These are phyloP conservation scores for Suillus discolor DNA, from an alignment of 768 basidiomycete genomes.

Conservation along the genomic window DNA sequence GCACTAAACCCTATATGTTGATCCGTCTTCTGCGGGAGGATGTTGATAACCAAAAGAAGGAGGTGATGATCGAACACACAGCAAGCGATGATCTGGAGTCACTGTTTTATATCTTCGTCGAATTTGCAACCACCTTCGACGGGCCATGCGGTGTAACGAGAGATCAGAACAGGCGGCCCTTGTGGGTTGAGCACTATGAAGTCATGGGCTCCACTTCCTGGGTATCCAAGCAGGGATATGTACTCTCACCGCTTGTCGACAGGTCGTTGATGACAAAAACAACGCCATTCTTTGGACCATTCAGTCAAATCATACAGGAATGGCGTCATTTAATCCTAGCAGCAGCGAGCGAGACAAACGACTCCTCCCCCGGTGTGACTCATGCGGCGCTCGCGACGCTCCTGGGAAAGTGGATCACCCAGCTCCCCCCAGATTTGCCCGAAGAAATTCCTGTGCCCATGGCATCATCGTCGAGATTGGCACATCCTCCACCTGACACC, in stretches of 20 bases:
- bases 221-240: neutral
- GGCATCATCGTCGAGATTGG: neutral
- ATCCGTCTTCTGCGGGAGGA: neutral
- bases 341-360: neutral
- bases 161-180: neutral
- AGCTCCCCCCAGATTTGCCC: neutral
- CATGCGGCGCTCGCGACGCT: neutral
- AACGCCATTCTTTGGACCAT: neutral
- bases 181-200: neutral
- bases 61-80: neutral
- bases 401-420: neutral
- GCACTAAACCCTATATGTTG: neutral
- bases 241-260: neutral
- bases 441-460: neutral
- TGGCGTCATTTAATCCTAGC: neutral
- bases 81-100: neutral
- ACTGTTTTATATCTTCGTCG: neutral
- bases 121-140: neutral
- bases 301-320: neutral
- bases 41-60: neutral
- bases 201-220: neutral
- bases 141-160: neutral
- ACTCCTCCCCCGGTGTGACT: neutral
- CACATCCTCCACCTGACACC: neutral
- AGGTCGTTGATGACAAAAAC: neutral